A percentile compares a stretch with the other conserved stretches of the same genome.
Conservation (phyloP, 352 stramenopile genomes). For the Phytophthora niederhauseri region DNA sequence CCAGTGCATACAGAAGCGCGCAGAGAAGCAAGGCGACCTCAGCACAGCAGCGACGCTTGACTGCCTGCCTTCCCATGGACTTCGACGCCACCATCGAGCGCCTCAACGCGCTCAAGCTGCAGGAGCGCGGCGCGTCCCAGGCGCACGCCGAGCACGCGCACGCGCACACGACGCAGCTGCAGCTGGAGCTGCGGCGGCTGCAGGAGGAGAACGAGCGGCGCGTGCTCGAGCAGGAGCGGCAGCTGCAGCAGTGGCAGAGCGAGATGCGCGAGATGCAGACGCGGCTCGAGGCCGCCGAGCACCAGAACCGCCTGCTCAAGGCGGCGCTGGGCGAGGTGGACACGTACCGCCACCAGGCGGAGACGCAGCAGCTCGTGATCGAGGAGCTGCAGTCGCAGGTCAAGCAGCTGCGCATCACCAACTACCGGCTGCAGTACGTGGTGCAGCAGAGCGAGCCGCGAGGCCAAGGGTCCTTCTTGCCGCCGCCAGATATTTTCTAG, state of each 20-base stretch:
- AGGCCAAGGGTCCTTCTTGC: constrained; percentile 49
- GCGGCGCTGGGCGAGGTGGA: constrained; percentile 47
- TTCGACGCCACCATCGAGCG: constrained; percentile 78
- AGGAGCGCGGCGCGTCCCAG: constrained; percentile 35
- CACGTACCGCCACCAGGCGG: constrained; percentile 48
- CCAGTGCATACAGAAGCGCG: neutral
- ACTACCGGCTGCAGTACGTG: constrained; percentile 76
- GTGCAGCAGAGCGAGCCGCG: constrained; percentile 71
- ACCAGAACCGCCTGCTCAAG: constrained; percentile 65
- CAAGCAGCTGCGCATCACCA: constrained; percentile 68
- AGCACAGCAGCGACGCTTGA: constrained; percentile 4
- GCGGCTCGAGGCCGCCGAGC: constrained; percentile 47
- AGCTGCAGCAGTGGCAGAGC: constrained; percentile 50
- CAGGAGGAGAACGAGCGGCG: constrained; percentile 55
- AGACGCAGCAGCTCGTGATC: constrained; percentile 72
- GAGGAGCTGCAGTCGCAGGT: constrained; percentile 72
- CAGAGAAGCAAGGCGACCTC: constrained; percentile 1
- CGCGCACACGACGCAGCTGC: constrained; percentile 27
- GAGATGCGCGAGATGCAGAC: constrained; percentile 58
- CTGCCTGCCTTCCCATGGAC: constrained; percentile 36
- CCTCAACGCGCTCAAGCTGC: constrained; percentile 73
- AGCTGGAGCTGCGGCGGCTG: constrained; percentile 48
- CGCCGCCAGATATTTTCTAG: constrained; percentile 78
- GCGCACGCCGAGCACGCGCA: constrained; percentile 16
- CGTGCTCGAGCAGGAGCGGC: constrained; percentile 51